phyloP scores from a whole-genome alignment of 2,329 filamentous ascomycete species.

The Cladosporium sp. region DNA sequence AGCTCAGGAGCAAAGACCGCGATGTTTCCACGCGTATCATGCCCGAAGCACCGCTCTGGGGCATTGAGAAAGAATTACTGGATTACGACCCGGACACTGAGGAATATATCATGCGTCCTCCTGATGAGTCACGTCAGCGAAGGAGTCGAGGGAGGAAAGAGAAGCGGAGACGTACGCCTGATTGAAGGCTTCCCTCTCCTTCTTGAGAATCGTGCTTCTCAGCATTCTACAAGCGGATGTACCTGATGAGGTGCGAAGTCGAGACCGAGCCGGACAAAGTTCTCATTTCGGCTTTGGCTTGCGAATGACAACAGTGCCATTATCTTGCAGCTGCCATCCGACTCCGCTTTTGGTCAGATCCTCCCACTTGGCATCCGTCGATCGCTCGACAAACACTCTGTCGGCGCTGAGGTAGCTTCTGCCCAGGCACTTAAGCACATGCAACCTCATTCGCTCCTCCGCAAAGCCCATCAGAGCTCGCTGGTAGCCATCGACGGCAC shows the following conservation, averaged over 20 bases:
- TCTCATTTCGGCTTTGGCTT: slow-evolving; percentile 49
- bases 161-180: slow-evolving; percentile 13
- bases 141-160: slow-evolving; percentile 15
- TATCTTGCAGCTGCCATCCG: slow-evolving; percentile 72
- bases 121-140: slow-evolving; percentile 19
- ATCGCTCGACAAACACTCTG: slow-evolving; percentile 62
- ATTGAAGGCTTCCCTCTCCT: background rate
- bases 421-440: slow-evolving; percentile 82
- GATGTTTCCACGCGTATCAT: slow-evolving; percentile 36
- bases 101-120: slow-evolving; percentile 22
- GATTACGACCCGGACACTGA: slow-evolving; percentile 22
- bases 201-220: no score
- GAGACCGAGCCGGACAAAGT: background rate
- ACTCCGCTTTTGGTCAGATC: slow-evolving; percentile 68
- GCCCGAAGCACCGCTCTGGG: slow-evolving; percentile 44
- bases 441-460: slow-evolving; percentile 66
- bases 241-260: no score
- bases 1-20: slow-evolving; percentile 32
- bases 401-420: slow-evolving; percentile 74
- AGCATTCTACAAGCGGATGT: no score
- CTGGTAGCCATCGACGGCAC: slow-evolving; percentile 74
- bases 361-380: slow-evolving; percentile 67
- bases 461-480: slow-evolving; percentile 77
- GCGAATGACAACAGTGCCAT: slow-evolving; percentile 70
- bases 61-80: slow-evolving; percentile 39